Evolutionary conservation across 768 basidiomycete genomes (phyloP), one percentile per base, ranked within the genome.

Genomic region (Glaciozyma antarctica): DNA sequence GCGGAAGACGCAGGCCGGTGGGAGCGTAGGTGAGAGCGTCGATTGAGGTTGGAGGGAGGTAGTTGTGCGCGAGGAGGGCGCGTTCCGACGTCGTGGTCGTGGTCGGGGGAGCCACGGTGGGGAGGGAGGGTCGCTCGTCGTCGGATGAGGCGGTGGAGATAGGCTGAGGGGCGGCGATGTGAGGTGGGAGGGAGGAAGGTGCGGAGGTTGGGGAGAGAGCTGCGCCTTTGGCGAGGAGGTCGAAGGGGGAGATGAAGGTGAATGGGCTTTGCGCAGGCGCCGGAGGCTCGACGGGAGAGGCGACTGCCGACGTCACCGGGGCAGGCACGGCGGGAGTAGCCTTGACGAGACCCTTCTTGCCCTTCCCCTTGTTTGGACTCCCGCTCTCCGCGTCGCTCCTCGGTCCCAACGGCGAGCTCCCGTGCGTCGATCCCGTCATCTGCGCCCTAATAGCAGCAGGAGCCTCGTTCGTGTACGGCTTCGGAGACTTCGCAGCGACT

Each of bases 211-310:
- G 22, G 34, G 30, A 7, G 22, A 28, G 41, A 17, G 19, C 24
- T 19, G 21, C 38, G 21, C 48, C 26, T 26, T 30, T 41, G 4
- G 56, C 64, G 60, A 65, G 55, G 12, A 49, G 2, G 38, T 56
- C 59, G 59, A 65, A 65, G 5, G 64, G 64, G 17, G 64, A 65
- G 55, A 57, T 41, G 59, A 65, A 61, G 24, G 19, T 22, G 41
- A 65, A 65, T 19, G 54, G 19, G 54, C 30, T n/a, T 55, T 30
- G 17, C 5, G 52, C 12, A 1, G 52, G 26, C 30, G 52, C 30
- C 19, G 52, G 12, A 19, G 26, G 26, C 16, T 15, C 54, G 38
- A 26, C 7, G 24, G 49, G 24, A 5, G 49, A 10, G 38, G 38
- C 6, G 38, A 41, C 12, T 2, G 38, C 38, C 38, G 32, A 32